Evolutionary conservation across 768 basidiomycete genomes (phyloP).

Genomic region (Lactarius pseudohatsudake): DNA sequence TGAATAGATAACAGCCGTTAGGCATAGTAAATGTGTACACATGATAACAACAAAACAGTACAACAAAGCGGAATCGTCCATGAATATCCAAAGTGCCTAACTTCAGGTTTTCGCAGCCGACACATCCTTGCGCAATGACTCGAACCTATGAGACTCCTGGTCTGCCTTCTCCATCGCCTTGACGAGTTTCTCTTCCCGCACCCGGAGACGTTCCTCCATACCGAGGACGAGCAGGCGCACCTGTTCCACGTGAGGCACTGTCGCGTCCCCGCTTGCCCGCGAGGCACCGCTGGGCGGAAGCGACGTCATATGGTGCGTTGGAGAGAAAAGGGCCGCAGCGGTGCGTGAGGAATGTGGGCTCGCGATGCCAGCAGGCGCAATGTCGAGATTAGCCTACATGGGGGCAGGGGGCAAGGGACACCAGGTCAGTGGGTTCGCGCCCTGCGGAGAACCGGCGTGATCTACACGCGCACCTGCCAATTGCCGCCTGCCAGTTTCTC

Average conservation of each 20-base stretch:
- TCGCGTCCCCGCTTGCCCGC: slow-evolving; percentile 39
- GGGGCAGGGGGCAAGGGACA: slow-evolving; percentile 33
- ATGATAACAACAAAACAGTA: slow-evolving; percentile 12
- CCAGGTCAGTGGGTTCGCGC: neutral
- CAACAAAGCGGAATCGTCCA: slow-evolving; percentile 7
- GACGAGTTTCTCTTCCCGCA: slow-evolving; percentile 58
- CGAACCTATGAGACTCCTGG: slow-evolving; percentile 53
- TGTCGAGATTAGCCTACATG: slow-evolving; percentile 38
- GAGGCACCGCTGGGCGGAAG: neutral
- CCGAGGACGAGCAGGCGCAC: slow-evolving; percentile 67
- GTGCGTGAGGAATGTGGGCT: slow-evolving; percentile 35
- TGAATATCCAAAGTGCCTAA: neutral
- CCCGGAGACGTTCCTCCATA: slow-evolving; percentile 70
- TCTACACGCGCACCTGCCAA: slow-evolving; percentile 62
- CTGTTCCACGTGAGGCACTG: slow-evolving; percentile 64
- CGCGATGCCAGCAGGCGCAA: slow-evolving; percentile 35
- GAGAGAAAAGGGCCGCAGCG: slow-evolving; percentile 34
- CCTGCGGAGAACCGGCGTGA: neutral
- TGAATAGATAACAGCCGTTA: neutral
- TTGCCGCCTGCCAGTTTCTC: slow-evolving; percentile 71
- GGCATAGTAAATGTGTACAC: slow-evolving; percentile 20
- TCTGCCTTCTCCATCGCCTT: slow-evolving; percentile 64
- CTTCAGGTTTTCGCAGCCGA: slow-evolving; percentile 14
- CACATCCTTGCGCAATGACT: slow-evolving; percentile 42
- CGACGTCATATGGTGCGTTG: slow-evolving; percentile 6